These are phyloP conservation scores for Euphorbia tirucalli DNA, from an alignment of 345 rosid genomes.

Conservation along the genomic window DNA sequence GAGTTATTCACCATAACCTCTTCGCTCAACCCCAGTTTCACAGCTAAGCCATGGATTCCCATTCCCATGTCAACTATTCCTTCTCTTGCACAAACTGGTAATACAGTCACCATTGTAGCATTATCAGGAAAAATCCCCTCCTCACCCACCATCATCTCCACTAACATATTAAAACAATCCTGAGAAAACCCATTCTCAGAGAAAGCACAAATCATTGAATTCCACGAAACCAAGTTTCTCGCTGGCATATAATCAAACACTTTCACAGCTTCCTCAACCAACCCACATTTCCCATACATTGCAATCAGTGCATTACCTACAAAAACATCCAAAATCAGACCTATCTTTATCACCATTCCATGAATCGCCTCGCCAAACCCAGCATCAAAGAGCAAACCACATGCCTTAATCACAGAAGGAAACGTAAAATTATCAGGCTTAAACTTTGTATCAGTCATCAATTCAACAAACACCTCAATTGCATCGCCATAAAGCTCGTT, in stretches of 20 bases:
- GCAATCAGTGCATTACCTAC: conserved; percentile 59
- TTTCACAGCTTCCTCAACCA: conserved; percentile 37
- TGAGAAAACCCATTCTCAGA: conserved; percentile 41
- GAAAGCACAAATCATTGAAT: conserved; percentile 50
- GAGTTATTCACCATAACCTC: conserved; percentile 57
- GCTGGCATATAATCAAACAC: conserved; percentile 47
- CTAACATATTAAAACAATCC: conserved; percentile 39
- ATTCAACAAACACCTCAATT: conserved; percentile 40
- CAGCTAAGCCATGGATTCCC: conserved; percentile 51
- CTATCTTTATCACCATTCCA: conserved; percentile 56
- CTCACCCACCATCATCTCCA: conserved; percentile 43
- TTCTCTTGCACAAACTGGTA: conserved; percentile 54
- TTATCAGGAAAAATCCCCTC: conserved; percentile 45
- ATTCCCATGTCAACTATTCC: conserved; percentile 41
- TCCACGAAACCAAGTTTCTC: conserved; percentile 65
- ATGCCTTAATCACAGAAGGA: conserved; percentile 66
- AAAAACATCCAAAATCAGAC: conserved; percentile 47
- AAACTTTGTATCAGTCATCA: conserved; percentile 38
- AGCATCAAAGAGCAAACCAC: no score
- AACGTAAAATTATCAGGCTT: conserved; percentile 64
- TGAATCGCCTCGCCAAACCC: conserved; percentile 45
- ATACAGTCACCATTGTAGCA: conserved; percentile 47
- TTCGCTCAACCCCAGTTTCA: conserved; percentile 47
- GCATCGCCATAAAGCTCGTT: conserved; percentile 49
- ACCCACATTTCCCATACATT: conserved; percentile 52